phyloP scores from a whole-genome alignment of 1,284 basidiomycete species.

The Boletus sp. region DNA sequence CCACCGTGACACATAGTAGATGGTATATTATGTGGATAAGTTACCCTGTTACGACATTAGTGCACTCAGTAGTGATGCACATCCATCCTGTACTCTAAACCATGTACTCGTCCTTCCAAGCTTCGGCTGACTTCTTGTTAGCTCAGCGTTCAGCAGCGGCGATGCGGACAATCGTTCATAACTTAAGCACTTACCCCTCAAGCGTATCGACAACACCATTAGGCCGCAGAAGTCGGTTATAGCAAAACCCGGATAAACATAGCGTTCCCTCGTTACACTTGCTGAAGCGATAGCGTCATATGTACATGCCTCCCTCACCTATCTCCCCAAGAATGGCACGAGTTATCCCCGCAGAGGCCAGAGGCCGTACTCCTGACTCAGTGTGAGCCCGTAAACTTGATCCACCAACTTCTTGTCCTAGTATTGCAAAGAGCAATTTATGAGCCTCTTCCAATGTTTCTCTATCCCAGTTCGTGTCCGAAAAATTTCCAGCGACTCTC shows the following conservation, averaged over 20 bases:
- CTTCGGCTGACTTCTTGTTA: too few relatives aligned
- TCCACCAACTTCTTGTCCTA: slow-evolving; percentile 23
- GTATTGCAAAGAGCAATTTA: slow-evolving; percentile 31
- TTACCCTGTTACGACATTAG: too few relatives aligned
- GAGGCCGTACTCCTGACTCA: background rate
- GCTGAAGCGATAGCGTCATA: slow-evolving; percentile 30
- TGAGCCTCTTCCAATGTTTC: slow-evolving; percentile 37
- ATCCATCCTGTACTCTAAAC: too few relatives aligned
- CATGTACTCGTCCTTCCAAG: too few relatives aligned
- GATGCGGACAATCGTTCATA: too few relatives aligned
- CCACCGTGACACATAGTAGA: too few relatives aligned
- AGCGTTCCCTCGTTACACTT: background rate
- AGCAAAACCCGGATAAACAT: background rate
- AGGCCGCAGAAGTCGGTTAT: too few relatives aligned
- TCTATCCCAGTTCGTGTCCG: slow-evolving; percentile 38
- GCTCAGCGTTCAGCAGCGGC: too few relatives aligned
- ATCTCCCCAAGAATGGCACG: slow-evolving; percentile 28
- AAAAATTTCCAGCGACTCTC: slow-evolving; percentile 30
- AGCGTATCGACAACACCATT: too few relatives aligned
- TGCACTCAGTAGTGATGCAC: too few relatives aligned
- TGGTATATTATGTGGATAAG: too few relatives aligned
- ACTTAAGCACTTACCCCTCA: too few relatives aligned
- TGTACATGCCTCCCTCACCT: slow-evolving; percentile 58
- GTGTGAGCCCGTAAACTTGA: slow-evolving; percentile 10
- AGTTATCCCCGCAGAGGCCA: background rate